These are phyloP conservation scores for Calonectria fujianensis DNA, from an alignment of 2,329 filamentous ascomycete genomes.

Conservation along the genomic window DNA sequence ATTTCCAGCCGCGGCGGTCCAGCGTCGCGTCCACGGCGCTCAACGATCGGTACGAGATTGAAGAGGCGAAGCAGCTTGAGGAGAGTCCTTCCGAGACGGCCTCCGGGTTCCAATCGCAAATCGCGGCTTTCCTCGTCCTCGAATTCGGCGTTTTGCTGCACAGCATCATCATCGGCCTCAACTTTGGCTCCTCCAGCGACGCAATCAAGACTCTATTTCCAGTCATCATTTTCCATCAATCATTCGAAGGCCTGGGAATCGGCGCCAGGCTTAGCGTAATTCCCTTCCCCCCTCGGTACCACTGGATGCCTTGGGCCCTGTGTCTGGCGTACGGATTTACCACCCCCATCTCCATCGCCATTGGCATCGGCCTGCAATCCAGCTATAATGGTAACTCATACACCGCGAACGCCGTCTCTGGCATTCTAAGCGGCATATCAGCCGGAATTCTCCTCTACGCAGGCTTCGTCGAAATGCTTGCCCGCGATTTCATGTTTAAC, in stretches of 20 bases:
- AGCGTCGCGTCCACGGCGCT: constrained; percentile 1
- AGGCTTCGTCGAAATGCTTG: constrained; percentile 13
- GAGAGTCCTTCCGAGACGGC: background rate
- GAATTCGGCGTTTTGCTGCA: constrained; percentile 17
- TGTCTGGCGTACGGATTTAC: constrained; percentile 14
- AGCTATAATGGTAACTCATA: constrained; percentile 4
- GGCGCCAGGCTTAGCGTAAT: constrained; percentile 1
- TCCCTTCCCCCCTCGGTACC: background rate
- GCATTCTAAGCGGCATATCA: background rate
- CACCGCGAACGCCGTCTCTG: background rate
- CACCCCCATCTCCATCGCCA: constrained; percentile 2
- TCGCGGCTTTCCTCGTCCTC: constrained; percentile 6
- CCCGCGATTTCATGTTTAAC: constrained; percentile 6
- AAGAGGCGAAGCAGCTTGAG: background rate
- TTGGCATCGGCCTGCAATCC: background rate
- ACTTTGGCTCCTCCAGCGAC: constrained; percentile 11
- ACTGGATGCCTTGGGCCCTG: constrained; percentile 14
- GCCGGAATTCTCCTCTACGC: constrained; percentile 9
- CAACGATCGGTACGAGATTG: constrained; percentile 4
- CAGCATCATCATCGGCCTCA: constrained; percentile 11
- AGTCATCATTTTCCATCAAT: constrained; percentile 7
- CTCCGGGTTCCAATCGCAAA: constrained; percentile 16
- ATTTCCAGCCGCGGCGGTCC: background rate
- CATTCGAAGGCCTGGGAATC: constrained; percentile 11
- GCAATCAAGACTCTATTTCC: constrained; percentile 10